A percentile compares a stretch with the other conserved stretches of the same genome.
Evolutionary conservation across 176 grass and related monocot species (phyloP).

Genomic region (Triticum timopheevii): DNA sequence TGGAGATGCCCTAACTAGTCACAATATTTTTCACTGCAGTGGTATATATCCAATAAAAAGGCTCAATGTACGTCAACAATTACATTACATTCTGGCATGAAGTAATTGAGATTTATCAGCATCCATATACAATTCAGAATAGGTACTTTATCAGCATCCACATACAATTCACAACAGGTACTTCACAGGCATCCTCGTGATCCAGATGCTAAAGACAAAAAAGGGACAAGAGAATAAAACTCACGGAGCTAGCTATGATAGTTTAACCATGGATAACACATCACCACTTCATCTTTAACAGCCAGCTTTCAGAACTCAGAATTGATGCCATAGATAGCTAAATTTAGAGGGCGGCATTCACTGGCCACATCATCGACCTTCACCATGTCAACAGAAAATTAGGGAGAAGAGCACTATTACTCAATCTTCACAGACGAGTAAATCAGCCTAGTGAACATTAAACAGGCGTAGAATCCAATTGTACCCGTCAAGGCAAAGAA

Average conservation of each 20-base stretch:
- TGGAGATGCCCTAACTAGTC: background rate
- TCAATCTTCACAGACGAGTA: conserved; percentile 93
- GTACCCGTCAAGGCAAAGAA: conserved; percentile 87
- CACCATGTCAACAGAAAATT: conserved; percentile 16
- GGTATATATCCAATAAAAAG: background rate
- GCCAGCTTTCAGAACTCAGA: conserved; percentile 43
- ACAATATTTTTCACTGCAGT: background rate
- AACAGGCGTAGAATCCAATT: conserved; percentile 88
- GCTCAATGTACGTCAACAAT: conserved; percentile 12
- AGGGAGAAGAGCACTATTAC: conserved; percentile 24
- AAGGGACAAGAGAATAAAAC: background rate
- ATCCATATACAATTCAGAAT: conserved; percentile 28
- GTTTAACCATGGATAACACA: conserved; percentile 39
- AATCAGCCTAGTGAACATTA: conserved; percentile 80
- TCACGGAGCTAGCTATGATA: conserved; percentile 45
- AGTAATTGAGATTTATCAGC: conserved; percentile 35
- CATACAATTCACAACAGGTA: background rate
- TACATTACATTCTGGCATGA: conserved; percentile 27
- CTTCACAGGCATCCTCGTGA: conserved; percentile 24
- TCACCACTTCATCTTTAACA: conserved; percentile 37
- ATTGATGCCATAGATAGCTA: conserved; percentile 11
- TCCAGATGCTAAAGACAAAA: conserved; percentile 16
- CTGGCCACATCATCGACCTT: background rate
- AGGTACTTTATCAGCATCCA: too few species aligned
- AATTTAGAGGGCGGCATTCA: background rate